Evolutionary conservation across 257 asterid genomes (phyloP).

Genomic region (Cordia subcordata): DNA sequence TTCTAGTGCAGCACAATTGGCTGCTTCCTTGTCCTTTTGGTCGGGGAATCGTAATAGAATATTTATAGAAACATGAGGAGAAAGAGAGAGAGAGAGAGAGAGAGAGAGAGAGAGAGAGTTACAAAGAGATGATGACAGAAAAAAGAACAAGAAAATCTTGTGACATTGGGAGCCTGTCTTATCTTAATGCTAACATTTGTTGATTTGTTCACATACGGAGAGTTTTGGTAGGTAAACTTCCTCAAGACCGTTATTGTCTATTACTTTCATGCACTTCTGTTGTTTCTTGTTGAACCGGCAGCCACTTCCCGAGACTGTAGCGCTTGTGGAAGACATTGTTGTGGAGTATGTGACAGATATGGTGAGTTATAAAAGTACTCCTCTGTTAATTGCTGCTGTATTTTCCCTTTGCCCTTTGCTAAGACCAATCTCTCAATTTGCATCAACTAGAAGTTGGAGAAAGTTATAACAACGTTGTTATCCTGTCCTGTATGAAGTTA

Average conservation of each 20-base stretch:
- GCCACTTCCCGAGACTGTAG: conserved; percentile 93
- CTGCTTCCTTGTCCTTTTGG: too few species aligned
- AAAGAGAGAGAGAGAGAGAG: background rate
- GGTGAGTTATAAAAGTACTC: conserved; percentile 34
- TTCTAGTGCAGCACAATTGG: too few species aligned
- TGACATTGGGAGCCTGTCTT: background rate
- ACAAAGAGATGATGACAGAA: too few species aligned
- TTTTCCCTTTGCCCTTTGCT: background rate
- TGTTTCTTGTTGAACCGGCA: conserved; percentile 23
- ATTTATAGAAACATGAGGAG: too few species aligned
- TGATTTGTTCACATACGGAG: background rate
- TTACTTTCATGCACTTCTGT: conserved; percentile 3
- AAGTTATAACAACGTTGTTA: background rate
- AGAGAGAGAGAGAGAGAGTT: background rate
- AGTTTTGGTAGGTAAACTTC: background rate
- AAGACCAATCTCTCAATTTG: background rate
- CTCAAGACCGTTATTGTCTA: conserved; percentile 1
- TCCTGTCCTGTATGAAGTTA: background rate
- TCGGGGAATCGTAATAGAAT: too few species aligned
- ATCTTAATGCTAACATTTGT: background rate
- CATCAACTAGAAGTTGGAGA: background rate
- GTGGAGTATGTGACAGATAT: conserved; percentile 90
- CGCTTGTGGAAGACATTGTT: conserved; percentile 88
- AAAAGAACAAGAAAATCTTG: background rate
- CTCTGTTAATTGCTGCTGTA: background rate